These are phyloP conservation scores for Sugiyamaella americana DNA, from an alignment of 805 yeast species.

Conservation along the genomic window DNA sequence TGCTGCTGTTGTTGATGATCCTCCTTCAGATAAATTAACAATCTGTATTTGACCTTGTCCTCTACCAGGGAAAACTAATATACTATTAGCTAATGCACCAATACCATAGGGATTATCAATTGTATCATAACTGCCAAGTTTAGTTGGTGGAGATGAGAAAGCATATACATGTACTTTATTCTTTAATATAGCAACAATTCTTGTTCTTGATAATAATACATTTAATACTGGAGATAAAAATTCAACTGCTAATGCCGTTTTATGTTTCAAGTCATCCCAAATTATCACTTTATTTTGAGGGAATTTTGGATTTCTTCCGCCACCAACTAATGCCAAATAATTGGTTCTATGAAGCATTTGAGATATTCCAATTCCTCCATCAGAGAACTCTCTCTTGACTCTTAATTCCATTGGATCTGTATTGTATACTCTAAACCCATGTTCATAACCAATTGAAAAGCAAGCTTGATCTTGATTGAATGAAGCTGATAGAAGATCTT, in stretches of 20 bases:
- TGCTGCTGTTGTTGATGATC: neutral
- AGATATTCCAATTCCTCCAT: constrained; percentile 65
- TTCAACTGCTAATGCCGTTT: constrained; percentile 65
- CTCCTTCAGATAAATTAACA: constrained; percentile 51
- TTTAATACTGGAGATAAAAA: constrained; percentile 70
- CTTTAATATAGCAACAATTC: constrained; percentile 66
- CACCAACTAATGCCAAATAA: constrained; percentile 84
- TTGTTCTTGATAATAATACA: constrained; percentile 65
- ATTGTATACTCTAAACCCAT: constrained; percentile 79
- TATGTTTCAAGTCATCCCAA: constrained; percentile 86
- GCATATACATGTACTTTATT: constrained; percentile 69
- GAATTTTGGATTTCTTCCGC: constrained; percentile 73
- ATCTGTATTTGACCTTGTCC: constrained; percentile 72
- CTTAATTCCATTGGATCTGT: constrained; percentile 80
- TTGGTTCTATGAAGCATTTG: constrained; percentile 87
- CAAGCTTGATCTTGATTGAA: constrained; percentile 91
- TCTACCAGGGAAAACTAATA: constrained; percentile 73
- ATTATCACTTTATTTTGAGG: constrained; percentile 75
- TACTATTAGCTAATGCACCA: constrained; percentile 48
- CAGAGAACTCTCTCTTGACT: constrained; percentile 47
- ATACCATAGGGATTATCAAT: constrained; percentile 56
- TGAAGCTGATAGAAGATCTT: constrained; percentile 45
- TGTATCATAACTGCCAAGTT: constrained; percentile 60
- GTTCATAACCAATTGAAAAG: constrained; percentile 74
- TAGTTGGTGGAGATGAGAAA: constrained; percentile 72